phyloP scores from a whole-genome alignment of 2,329 filamentous ascomycete species.

The Talaromyces pinophilus region DNA sequence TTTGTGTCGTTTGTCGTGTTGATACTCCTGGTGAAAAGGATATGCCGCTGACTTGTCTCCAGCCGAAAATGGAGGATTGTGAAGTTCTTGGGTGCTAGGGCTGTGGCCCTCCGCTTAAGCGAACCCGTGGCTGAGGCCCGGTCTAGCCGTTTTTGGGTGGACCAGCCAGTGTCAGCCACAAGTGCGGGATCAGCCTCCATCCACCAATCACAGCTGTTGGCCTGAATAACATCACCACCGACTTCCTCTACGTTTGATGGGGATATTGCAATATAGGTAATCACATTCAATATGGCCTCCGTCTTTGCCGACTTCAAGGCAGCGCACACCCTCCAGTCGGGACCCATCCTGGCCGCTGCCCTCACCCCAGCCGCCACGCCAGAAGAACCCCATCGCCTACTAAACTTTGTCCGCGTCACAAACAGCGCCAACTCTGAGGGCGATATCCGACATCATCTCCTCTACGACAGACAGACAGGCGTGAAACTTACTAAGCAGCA shows the following conservation, averaged over 20 bases:
- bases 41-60: conserved; percentile 36
- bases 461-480: conserved; percentile 61
- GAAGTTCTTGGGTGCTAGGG: conserved; percentile 46
- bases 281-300: conserved; percentile 61
- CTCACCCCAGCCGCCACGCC: conserved; percentile 69
- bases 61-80: conserved; percentile 45
- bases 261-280: background rate
- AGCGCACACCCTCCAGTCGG: conserved; percentile 66
- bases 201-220: conserved; percentile 22
- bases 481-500: conserved; percentile 65
- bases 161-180: conserved; percentile 22
- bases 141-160: conserved; percentile 33
- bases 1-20: conserved; percentile 46
- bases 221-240: background rate
- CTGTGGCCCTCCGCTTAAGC: conserved; percentile 49
- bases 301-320: conserved; percentile 72
- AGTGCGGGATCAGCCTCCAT: conserved; percentile 18
- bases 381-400: conserved; percentile 65
- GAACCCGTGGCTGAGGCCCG: conserved; percentile 33
- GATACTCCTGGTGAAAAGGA: conserved; percentile 36
- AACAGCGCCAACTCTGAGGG: conserved; percentile 65
- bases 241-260: background rate
- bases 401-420: conserved; percentile 69
- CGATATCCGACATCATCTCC: conserved; percentile 70
- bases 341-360: conserved; percentile 71